A percentile compares a stretch with the other conserved stretches of the same genome.
Evolutionary conservation across 257 asterid genomes (phyloP).

Genomic region (Verbena officinalis): DNA sequence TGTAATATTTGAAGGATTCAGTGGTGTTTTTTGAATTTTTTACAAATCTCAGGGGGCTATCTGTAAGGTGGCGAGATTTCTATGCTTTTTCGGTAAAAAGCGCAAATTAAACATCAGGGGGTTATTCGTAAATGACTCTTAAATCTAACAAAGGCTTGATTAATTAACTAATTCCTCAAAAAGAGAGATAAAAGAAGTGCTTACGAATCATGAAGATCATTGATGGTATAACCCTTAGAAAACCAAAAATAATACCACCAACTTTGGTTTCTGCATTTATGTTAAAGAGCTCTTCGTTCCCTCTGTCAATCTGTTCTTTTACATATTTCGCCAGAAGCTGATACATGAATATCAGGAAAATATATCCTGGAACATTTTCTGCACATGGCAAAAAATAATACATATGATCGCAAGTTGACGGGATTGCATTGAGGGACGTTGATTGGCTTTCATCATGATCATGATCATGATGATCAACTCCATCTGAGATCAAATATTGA

Average conservation of each 20-base stretch:
- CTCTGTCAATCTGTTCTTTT: constrained; percentile 40
- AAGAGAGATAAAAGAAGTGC: neutral
- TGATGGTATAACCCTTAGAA: constrained; percentile 57
- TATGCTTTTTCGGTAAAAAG: too few relatives aligned
- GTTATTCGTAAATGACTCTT: too few relatives aligned
- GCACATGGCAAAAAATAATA: constrained; percentile 71
- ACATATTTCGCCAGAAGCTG: constrained; percentile 50
- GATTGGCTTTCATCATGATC: neutral
- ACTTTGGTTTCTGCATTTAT: constrained; percentile 46
- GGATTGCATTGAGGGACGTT: neutral
- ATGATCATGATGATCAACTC: constrained; percentile 21
- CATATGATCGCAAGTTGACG: constrained; percentile 48
- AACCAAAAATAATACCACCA: constrained; percentile 61
- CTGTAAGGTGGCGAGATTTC: too few relatives aligned
- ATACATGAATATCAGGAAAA: constrained; percentile 49
- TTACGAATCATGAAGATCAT: constrained; percentile 57
- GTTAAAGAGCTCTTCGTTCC: constrained; percentile 48
- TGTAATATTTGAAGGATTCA: too few relatives aligned
- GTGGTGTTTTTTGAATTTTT: too few relatives aligned
- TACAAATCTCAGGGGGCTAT: too few relatives aligned
- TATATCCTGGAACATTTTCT: constrained; percentile 44
- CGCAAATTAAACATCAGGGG: too few relatives aligned
- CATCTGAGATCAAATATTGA: constrained; percentile 40
- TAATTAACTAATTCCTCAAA: too few relatives aligned
- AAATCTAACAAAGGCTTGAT: too few relatives aligned